phyloP scores from a whole-genome alignment of 768 basidiomycete genomes.

The Trametes coccinea region DNA sequence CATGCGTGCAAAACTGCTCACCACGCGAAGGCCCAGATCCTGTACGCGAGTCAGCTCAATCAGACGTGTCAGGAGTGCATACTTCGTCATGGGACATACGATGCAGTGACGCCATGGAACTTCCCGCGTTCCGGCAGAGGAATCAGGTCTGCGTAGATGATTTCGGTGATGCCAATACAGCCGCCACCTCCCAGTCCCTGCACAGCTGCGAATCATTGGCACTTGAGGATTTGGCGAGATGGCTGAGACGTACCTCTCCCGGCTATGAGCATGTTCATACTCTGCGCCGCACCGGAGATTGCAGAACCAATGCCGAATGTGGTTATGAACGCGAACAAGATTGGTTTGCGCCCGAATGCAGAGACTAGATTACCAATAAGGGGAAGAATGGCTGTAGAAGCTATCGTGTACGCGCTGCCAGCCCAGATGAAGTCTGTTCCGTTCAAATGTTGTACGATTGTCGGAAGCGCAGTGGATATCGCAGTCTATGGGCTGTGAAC shows the following conservation, averaged over 20 bases:
- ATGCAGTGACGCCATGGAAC: constrained; percentile 10
- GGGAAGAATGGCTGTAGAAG: constrained; percentile 37
- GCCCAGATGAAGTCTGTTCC: constrained; percentile 29
- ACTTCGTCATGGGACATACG: not conserved
- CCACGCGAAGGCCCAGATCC: constrained; percentile 7
- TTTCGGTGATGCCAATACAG: constrained; percentile 21
- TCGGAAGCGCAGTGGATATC: constrained; percentile 26
- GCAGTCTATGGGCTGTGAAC: constrained; percentile 3
- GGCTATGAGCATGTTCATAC: constrained; percentile 43
- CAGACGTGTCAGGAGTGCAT: not conserved
- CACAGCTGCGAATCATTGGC: constrained; percentile 9
- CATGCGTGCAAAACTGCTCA: not conserved
- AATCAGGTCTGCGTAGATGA: constrained; percentile 29
- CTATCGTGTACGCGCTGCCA: constrained; percentile 35
- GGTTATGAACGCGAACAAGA: constrained; percentile 30
- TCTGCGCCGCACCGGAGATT: constrained; percentile 39
- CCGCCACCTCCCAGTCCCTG: constrained; percentile 31
- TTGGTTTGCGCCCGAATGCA: constrained; percentile 37
- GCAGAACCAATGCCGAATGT: constrained; percentile 44
- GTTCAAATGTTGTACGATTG: constrained; percentile 20
- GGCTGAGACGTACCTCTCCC: constrained; percentile 28
- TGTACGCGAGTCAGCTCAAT: not conserved
- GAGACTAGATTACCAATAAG: constrained; percentile 34
- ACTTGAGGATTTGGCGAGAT: not conserved
- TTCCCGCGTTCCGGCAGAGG: constrained; percentile 37